Base-by-base conservation (phyloP, 768 basidiomycete genomes). In the Termitomyces sp. region DNA sequence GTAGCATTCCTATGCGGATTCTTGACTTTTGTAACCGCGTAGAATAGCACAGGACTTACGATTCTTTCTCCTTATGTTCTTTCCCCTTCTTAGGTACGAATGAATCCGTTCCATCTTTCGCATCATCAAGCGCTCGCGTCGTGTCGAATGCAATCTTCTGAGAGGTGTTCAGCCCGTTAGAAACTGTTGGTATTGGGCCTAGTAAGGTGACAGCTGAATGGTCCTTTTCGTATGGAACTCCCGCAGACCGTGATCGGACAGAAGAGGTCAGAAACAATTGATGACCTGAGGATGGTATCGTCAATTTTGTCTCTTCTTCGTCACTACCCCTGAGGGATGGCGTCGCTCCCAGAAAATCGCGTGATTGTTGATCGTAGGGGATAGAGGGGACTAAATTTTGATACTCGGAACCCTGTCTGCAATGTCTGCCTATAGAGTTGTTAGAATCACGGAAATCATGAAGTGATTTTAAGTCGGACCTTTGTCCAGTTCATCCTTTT, bases 381-480 rank as follows among this genome's bases (percentile, higher is more conserved):
- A 80, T 68, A 44, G 82, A 80, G 3, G 89, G 87, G 17, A 87
- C 87, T 45, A 87, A 86, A 69, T 91, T 91, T 62, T 81, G 77
- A 62, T 81, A 78, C 54, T 80, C 78, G 17, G 64, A 56, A 46
- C 72, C 78, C 62, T 26, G 44, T 10, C 23, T 48, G 28, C 23
- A 26, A 38, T 30, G 26, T 48, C n/a, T 47, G 14, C 45, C 54
- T 55, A 37, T 19, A 19, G 21, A 3, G n/a, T 55, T 62, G 66
- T 57, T 68, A 65, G 48, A 42, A 17, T 37, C 50, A n/a, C 38
- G 3, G n/a, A 21, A 21, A 30, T 46, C 41, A 38, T 23, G 31
- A 50, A 30, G 21, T 9, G 26, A 44, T 28, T 2, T 28, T 30
- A 31, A 63, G 28, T 70, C 75, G 62, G 60, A 80, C 78, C 71